These are phyloP conservation scores for Solanum acaule DNA, from an alignment of 257 asterid species.

Conservation along the genomic window DNA sequence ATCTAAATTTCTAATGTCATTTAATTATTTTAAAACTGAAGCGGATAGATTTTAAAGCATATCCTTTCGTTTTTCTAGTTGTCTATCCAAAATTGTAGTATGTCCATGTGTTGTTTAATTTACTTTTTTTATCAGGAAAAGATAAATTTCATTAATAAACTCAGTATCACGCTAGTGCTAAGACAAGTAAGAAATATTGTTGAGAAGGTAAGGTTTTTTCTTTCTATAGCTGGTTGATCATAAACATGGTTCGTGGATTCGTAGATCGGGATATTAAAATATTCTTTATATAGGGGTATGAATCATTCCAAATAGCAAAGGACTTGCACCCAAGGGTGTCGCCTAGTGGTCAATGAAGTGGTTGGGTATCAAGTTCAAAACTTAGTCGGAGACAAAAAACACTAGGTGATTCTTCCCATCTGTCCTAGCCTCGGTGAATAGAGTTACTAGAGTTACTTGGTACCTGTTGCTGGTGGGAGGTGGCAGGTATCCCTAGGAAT, in stretches of 20 bases:
- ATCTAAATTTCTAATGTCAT: not conserved
- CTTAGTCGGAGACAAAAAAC: not conserved
- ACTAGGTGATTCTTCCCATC: not conserved
- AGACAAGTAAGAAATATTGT: not conserved
- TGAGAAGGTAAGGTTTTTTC: not conserved
- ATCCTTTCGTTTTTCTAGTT: not conserved
- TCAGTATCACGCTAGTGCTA: not conserved
- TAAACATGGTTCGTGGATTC: not conserved
- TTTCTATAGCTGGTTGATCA: not conserved
- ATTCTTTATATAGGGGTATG: not conserved
- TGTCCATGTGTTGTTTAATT: not conserved
- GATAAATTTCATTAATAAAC: not conserved
- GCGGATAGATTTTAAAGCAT: not conserved
- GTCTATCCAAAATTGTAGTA: not conserved
- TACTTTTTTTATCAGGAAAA: not conserved
- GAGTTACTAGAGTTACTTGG: not conserved
- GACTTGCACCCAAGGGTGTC: not conserved
- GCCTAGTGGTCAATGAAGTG: not conserved
- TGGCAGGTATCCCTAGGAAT: not conserved
- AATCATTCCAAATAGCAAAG: not conserved
- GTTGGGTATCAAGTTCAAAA: not conserved
- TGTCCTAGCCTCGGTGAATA: not conserved
- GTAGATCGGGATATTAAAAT: not conserved
- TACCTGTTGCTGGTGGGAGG: not conserved
- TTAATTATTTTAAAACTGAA: not conserved